Evolutionary conservation across 2,329 filamentous ascomycete species (phyloP).

Genomic region (Fusarium clavum): DNA sequence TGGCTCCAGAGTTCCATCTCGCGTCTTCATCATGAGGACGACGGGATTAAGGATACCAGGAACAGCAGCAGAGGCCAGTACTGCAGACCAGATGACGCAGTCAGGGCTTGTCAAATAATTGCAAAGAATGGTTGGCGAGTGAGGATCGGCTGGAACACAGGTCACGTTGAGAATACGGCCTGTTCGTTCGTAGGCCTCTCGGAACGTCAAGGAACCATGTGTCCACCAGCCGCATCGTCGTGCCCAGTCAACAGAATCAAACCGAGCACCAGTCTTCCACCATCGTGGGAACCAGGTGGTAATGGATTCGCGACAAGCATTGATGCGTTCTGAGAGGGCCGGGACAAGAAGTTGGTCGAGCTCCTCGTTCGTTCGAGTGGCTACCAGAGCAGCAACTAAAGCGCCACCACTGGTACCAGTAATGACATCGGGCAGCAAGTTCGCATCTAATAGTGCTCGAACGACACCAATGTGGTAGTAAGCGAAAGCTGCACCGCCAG

Average conservation of each 20-base stretch:
- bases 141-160: conserved; percentile 94
- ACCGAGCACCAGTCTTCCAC: conserved; percentile 93
- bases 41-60: conserved; percentile 96
- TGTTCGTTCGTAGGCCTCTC: conserved; percentile 92
- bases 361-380: conserved; percentile 92
- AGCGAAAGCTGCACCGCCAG: conserved; percentile 92
- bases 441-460: conserved; percentile 87
- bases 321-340: conserved; percentile 85
- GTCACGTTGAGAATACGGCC: conserved; percentile 95
- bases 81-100: conserved; percentile 98
- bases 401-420: conserved; percentile 96
- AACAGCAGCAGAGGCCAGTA: conserved; percentile 93
- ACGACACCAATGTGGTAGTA: conserved; percentile 97
- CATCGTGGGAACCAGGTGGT: conserved; percentile 83
- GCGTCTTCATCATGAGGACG: conserved; percentile 89
- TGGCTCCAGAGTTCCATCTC: conserved; percentile 80
- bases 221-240: conserved; percentile 88
- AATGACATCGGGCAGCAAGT: conserved; percentile 90
- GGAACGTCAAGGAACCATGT: conserved; percentile 90
- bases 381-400: conserved; percentile 85
- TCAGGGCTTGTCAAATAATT: conserved; percentile 97
- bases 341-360: conserved; percentile 86
- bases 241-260: conserved; percentile 95
- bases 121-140: conserved; percentile 89
- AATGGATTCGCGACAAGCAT: conserved; percentile 83